phyloP scores from a whole-genome alignment of 371 early-diverging fungal species.

The Lichtheimia hyalospora region DNA sequence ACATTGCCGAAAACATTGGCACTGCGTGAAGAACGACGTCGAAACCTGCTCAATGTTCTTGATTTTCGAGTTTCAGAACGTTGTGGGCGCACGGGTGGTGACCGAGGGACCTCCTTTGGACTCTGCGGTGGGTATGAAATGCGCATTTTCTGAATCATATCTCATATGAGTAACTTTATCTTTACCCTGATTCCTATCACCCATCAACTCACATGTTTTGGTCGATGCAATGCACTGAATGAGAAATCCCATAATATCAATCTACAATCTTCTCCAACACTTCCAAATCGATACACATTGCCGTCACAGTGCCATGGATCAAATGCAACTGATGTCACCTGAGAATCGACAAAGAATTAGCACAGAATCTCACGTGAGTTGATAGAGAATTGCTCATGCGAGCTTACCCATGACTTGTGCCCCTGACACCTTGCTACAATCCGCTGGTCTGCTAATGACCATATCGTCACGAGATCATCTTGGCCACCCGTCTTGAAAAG shows the following conservation, averaged over 20 bases:
- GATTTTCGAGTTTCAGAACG: slow-evolving; percentile 6
- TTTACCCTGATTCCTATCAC: background rate
- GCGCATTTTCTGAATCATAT: background rate
- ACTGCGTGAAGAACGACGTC: slow-evolving; percentile 18
- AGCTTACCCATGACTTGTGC: slow-evolving; percentile 84
- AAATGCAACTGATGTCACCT: slow-evolving; percentile 86
- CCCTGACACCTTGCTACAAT: slow-evolving; percentile 91
- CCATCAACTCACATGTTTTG: slow-evolving; percentile 56
- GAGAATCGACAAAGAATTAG: background rate
- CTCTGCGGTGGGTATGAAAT: slow-evolving; percentile 8
- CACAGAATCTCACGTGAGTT: background rate
- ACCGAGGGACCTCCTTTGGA: slow-evolving; percentile 1
- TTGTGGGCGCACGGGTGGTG: background rate
- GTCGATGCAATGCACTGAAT: slow-evolving; percentile 73
- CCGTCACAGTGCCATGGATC: slow-evolving; percentile 89
- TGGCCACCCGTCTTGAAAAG: slow-evolving; percentile 79
- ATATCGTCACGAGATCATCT: slow-evolving; percentile 94
- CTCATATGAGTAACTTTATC: background rate
- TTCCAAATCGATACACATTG: slow-evolving; percentile 83
- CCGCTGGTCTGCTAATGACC: slow-evolving; percentile 75
- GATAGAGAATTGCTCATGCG: no score
- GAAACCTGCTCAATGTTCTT: slow-evolving; percentile 18
- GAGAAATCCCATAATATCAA: slow-evolving; percentile 95
- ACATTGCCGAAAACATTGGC: slow-evolving; percentile 13
- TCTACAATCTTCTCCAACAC: slow-evolving; percentile 90